Base-by-base conservation (phyloP, 306 rosid species). In the Potentilla sterilis region DNA sequence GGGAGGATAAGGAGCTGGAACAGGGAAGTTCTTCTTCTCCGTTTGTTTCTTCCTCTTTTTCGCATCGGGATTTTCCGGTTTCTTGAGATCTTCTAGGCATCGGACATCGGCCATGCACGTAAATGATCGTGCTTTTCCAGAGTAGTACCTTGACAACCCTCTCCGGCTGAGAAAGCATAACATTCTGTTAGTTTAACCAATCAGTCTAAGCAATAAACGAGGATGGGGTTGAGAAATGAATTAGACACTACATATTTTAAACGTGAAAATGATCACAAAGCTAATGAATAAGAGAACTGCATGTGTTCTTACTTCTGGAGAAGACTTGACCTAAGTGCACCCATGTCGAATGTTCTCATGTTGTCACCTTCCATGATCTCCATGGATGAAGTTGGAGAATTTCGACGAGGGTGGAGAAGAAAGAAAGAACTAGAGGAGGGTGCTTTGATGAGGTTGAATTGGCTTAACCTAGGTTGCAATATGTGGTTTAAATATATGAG, bases 91-190 rank as follows among this genome's bases (percentile, higher is more conserved):
- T 74, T 93, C 92, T 0, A 90, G 76, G 12, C 85, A 76, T 41
- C 69, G 87, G 32, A 74, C 98, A 15, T 93, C 96, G 1, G 85
- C 89, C 79, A 92, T 85, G 87, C 97, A 90, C 32, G 85, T 81
- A 82, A 94, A 94, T 70, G 98, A 90, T 75, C 95, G 89, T 15
- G 98, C 79, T 79, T 90, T 94, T 1, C 98, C 98, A 0, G 97
- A 87, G 76, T 94, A 94, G 70, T 82, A 86, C 85, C 93, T 81
- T 15, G 98, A 94, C 70, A 94, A 57, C 11, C 93, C 91, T 77
- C 87, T 87, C 87, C 88, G 87, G 75, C 86, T 83, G 24, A 55
- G 0, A 75, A 61, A 63, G 6, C 51, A 47, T 0, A 46, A 46
- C 51, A 47, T 47, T 47, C 5, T 47, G 12, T 47, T 15, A 13